Conservation (phyloP, 352 stramenopile genomes). For the Globisporangium cylindrosporum region DNA sequence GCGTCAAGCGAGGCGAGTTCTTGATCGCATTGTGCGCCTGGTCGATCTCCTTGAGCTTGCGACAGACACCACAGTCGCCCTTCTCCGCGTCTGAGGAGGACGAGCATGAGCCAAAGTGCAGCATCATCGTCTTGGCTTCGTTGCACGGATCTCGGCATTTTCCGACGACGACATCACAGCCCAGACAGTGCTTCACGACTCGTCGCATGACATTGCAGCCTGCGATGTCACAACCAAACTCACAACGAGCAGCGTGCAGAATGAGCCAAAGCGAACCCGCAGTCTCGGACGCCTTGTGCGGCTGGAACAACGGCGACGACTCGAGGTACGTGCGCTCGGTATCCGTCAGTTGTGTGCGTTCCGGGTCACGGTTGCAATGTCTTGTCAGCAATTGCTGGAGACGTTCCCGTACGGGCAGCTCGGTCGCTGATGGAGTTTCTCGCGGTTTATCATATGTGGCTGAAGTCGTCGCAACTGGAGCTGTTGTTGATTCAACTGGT, state of each 20-base stretch:
- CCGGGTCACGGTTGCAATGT: neutral
- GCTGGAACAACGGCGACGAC: constrained; percentile 49
- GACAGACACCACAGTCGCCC: constrained; percentile 49
- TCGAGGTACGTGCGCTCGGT: constrained; percentile 52
- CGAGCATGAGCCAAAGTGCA: constrained; percentile 62
- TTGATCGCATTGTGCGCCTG: constrained; percentile 51
- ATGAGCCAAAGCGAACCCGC: constrained; percentile 72
- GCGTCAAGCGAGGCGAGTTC: constrained; percentile 25
- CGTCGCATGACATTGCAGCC: constrained; percentile 72
- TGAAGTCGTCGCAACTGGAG: neutral
- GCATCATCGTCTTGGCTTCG: constrained; percentile 73
- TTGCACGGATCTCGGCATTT: constrained; percentile 70
- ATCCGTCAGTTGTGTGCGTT: constrained; percentile 28
- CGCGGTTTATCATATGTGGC: neutral
- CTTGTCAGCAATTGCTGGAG: constrained; percentile 23
- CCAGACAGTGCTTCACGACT: constrained; percentile 59
- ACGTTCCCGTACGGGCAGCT: constrained; percentile 19
- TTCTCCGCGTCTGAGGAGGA: constrained; percentile 15
- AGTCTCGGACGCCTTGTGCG: constrained; percentile 49
- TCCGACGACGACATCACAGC: constrained; percentile 55
- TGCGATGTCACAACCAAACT: constrained; percentile 45
- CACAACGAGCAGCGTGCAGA: constrained; percentile 47
- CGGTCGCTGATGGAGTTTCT: neutral
- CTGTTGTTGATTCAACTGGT: neutral
- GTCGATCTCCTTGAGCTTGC: constrained; percentile 69